Base-by-base conservation (phyloP, 352 stramenopile genomes). In the Phytopythium chamaehyphon region DNA sequence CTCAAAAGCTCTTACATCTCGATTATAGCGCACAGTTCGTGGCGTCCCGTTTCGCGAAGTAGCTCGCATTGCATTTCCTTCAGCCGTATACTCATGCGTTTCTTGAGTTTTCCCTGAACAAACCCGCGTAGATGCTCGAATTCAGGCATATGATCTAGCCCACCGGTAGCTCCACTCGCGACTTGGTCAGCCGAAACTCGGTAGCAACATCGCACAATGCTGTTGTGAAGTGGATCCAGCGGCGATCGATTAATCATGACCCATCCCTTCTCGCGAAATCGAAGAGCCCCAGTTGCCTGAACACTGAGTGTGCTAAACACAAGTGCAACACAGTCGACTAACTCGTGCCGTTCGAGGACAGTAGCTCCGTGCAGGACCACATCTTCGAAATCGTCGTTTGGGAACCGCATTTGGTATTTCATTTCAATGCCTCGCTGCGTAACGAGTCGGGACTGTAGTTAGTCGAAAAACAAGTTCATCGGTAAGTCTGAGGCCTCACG, bases 201-300 rank as follows among this genome's bases (percentile, higher is more conserved):
- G 18, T 43, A 51, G 31, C 46, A 42, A n/a, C 26, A 31, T 9
- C 46, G 46, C 8, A 51, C 28, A 14, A 51, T 18, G 28, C 46
- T 51, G 1, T 28, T 31, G 46, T 42, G n/a, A 14, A 51, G 19
- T 2, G 46, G 46, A 24, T 51, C 46, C 10, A 51, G 18, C 6
- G 46, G 46, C 46, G 46, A 51, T 15, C 46, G 28, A 33, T 14
- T 51, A 28, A 51, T 16, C n/a, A 51, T 14, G 18, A 51, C n/a
- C 46, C 46, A 51, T 6, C 31, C 46, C 28, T 22, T 42, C 19
- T 42, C 31, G 28, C 9, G 16, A 21, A 51, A 51, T 14, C 12
- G 16, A 2, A 28, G 18, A 21, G 11, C 31, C 28, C 46, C 18
- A 19, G n/a, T 33, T 1, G 46, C 10, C 4, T 51, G 28, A 1